Evolutionary conservation across 345 rosid species (phyloP), one percentile per base, ranked within the genome.

Genomic region (Boechera retrofracta): DNA sequence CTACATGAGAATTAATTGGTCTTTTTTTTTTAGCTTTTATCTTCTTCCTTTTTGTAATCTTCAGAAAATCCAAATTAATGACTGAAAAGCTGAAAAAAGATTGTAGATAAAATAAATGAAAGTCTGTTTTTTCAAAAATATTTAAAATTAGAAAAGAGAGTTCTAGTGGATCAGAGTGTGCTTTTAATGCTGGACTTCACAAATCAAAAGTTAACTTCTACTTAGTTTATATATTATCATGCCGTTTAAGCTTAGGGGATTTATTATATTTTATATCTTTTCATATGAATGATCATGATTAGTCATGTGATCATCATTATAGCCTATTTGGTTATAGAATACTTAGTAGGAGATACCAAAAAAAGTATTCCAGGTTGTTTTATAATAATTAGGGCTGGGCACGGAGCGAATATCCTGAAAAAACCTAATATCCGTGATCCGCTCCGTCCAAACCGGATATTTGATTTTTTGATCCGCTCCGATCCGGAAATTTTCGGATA

Each of bases 1-100:
- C 57, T 71, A 77, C 77, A 3, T 65, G 72, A 77, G 31, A 72
- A 47, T 77, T 77, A 64, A 65, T 77, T 72, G 72, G 68, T 77
- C 73, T 32, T 32, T 70, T 70, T 16, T 16, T 16, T 16, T 16
- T 16, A 6, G 64, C 70, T 70, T 70, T 57, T 72, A 65, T 72
- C 73, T 49, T 58, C 33, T 49, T 58, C 38, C 71, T 57, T 78
- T 72, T 72, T 72, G 64, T 66, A 49, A 31, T 31, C 38, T 78
- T 49, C 73, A 65, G 5, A 66, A 57, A 58, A 4, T 72, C 69
- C 64, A 72, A 58, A 66, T 21, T n/a, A 21, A 29, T 66, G 69
- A 49, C 65, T 64, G 9, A 48, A 67, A 47, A 53, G 60, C 42
- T 63, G 49, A 26, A 45, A 42, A 53, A 11, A 35, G 0, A 3